Evolutionary conservation across 257 asterid species (phyloP), one percentile per base, ranked within the genome.

Genomic region (Jacaranda copaia): DNA sequence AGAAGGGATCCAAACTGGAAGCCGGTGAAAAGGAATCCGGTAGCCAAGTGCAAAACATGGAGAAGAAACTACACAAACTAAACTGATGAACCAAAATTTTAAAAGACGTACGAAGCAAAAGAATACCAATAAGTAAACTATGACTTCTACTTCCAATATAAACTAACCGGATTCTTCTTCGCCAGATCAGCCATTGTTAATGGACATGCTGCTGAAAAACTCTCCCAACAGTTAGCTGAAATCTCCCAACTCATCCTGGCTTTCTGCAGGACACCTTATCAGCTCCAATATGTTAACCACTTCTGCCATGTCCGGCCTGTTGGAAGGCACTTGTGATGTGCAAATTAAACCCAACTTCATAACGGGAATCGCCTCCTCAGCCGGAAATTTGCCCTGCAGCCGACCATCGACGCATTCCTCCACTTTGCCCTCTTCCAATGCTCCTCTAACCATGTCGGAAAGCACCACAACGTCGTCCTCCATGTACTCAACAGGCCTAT

Each of bases 391-490:
- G 6, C 96, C 96, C 55, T 85, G 92, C 81, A 92, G 57, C 84
- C 92, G 80, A 35, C 20, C 81, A 39, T 92, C 97, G 11, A 92
- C 85, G 51, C 95, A 89, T 15, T 90, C 97, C 73, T 90, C 96
- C 20, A 89, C 90, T 64, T 79, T 75, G 64, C 97, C 96, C 68
- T 89, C 97, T 81, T 92, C 97, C 68, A 90, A n/a, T 1, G 95
- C 90, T 51, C 90, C 96, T 72, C 97, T 82, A 58, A 92, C 89
- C 96, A 90, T 90, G 79, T 92, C 97, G 67, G 92, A 89, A 2
- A 92, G 90, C 68, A 90, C 95, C 11, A 92, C 92, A 1, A 92
- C 97, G 19, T 92, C 97, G 55, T 92, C 97, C 83, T 92, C 97
- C 96, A 89, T 89, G 79, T 92, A 92, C 87, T 92, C 97, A 6